Base-by-base conservation (phyloP, 192 early-diverging fungal genomes). In the Rhizophagus clarus region DNA sequence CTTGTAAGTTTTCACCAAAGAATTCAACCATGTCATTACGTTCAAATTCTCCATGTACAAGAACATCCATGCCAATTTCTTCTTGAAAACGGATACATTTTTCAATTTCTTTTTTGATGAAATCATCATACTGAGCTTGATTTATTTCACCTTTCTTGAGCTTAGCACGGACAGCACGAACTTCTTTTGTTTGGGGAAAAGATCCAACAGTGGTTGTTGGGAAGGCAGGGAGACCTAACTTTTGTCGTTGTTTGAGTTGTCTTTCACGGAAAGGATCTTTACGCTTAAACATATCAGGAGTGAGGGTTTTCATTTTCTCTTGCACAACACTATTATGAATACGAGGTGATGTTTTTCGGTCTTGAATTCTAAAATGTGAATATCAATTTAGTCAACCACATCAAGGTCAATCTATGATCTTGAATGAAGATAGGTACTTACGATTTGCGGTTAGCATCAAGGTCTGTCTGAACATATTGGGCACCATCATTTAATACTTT, bases 11-110 rank as follows among this genome's bases (percentile, higher is more conserved):
- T 86, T 99, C 95, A 84, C 97, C 97, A 90, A 99, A 98, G 90
- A 95, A 96, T 86, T 98, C 97, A 26, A 99, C 94, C 95, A 96
- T 96, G 83, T 95, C 95, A 70, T 91, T 95, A 86, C 97, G 95
- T 88, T 99, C 97, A 77, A 95, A 94, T 87, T 99, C 97, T 86
- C 97, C 97, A 86, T 99, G 97, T 72, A 99, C 97, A 49, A 99
- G 86, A 75, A 99, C 95, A 85, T 99, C 97, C 45, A 99, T 88
- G 24, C 92, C 97, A 69, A 93, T 84, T 66, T 91, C 82, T 83
- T 99, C 97, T 84, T 99, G 97, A 84, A 95, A 93, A 78, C 91
- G 86, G 79, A 99, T 92, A 86, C 92, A 91, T 84, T 90, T 87
- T 72, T 92, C 87, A 68, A 95, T 98, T 86, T 98, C 95, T 62